Evolutionary conservation across 1,284 basidiomycete genomes (phyloP).

Genomic region (Apiotrichum veenhuisii): DNA sequence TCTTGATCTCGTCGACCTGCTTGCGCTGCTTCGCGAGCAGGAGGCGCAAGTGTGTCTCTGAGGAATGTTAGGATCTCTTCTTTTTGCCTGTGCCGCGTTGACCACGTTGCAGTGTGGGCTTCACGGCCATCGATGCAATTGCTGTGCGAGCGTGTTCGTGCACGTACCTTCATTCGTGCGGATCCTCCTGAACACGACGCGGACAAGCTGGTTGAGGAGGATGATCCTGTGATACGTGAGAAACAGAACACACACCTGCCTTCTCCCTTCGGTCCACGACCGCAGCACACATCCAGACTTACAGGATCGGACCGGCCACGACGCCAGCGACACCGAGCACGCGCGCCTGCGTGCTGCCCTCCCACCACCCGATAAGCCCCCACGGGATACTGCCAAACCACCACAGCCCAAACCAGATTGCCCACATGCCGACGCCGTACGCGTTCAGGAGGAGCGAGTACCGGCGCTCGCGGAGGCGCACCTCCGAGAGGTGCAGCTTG

Average conservation of each 20-base stretch:
- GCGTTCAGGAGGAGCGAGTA: conserved; percentile 74
- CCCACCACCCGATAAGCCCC: conserved; percentile 39
- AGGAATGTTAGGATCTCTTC: not conserved
- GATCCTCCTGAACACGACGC: conserved; percentile 80
- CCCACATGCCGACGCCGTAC: conserved; percentile 77
- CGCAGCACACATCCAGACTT: conserved; percentile 44
- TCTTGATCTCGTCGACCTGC: conserved; percentile 95
- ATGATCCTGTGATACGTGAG: conserved; percentile 60
- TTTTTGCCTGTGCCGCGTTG: too few relatives aligned
- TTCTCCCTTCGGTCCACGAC: not conserved
- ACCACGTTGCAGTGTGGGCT: too few relatives aligned
- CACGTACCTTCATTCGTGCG: conserved; percentile 75
- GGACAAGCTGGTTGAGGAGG: conserved; percentile 74
- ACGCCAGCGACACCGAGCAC: conserved; percentile 57
- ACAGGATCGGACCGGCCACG: conserved; percentile 74
- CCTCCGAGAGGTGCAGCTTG: conserved; percentile 78
- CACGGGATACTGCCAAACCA: conserved; percentile 64
- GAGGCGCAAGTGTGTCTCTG: conserved; percentile 73
- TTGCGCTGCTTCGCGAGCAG: conserved; percentile 75
- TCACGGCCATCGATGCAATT: too few relatives aligned
- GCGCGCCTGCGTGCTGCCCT: conserved; percentile 52
- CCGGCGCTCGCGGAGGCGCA: conserved; percentile 78
- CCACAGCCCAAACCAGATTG: conserved; percentile 74
- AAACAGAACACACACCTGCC: not conserved
- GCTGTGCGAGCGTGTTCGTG: not conserved